Evolutionary conservation across 2,329 filamentous ascomycete species (phyloP), one percentile per base, ranked within the genome.

Genomic region (Fusarium piperis): DNA sequence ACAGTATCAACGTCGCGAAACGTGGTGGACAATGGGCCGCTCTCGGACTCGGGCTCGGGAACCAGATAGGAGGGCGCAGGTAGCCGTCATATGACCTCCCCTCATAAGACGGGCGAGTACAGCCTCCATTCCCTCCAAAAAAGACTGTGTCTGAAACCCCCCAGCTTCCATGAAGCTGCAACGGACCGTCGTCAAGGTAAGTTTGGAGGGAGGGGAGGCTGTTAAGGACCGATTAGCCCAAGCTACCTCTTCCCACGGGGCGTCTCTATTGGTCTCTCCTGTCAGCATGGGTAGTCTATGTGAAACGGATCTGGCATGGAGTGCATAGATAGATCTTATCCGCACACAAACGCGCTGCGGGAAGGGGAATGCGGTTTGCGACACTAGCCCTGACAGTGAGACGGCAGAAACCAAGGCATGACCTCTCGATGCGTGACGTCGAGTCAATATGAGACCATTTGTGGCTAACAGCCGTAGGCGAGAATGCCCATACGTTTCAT

Each of bases 401-500:
- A 53, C 51, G 51, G 32, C 28, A 35, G 30, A 53, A 53, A 32
- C 20, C 38, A 36, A 26, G 20, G 41, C 3, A 23, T 23, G 23
- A n/a, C 46, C 28, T 51, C 26, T 32, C 56, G 15, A 59, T 48
- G 39, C 56, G 20, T 60, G 18, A 52, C n/a, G 23, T 60, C 44
- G 32, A 52, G 58, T 51, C 10, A 56, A 65, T 63, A 58, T 62
- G 64, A 71, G 63, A 73, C 71, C 20, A 39, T 41, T 33, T 35
- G 23, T 57, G 52, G 56, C 46, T 48, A 67, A 51, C 33, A 58
- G 32, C 52, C 51, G 38, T 70, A 36, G 46, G 38, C 36, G 57
- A 61, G 59, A 70, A 72, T 72, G 53, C 18, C 15, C 20, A 44
- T 52, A 33, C 23, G 70, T 72, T 72, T 72, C 59, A 67, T 55